Evolutionary conservation across 208 protist species (phyloP), one percentile per base, ranked within the genome.

Genomic region (Leishmania martiniquensis): DNA sequence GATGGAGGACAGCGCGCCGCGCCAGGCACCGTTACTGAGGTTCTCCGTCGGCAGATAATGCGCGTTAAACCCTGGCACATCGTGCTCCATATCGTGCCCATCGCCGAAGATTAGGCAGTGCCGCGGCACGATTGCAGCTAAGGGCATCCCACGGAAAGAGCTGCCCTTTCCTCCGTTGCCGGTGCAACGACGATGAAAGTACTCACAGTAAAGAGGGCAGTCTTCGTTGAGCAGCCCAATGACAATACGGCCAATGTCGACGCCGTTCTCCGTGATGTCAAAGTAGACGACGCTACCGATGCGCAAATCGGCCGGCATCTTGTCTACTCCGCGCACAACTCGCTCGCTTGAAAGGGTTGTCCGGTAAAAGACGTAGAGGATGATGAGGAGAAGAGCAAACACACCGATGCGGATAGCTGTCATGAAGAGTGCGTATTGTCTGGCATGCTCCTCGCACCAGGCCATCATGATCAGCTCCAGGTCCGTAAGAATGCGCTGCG

Each of bases 281-380:
- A 96, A 95, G 81, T 95, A 97, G 13, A 97, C 93, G n/a, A 97
- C 91, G 65, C 75, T 94, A 72, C 93, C 93, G 68, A 97, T 94
- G 71, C 88, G 88, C 74, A 97, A 78, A 71, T 96, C 91, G 9
- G 86, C 72, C 62, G 93, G 93, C 86, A 97, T 92, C 72, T 95
- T 94, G 68, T 89, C 89, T 62, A 95, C 91, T n/a, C 93, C 93
- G 51, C 93, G 89, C 78, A 95, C 39, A 72, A 91, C 84, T 39
- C 91, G 86, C 81, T 97, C 91, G 60, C 88, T 93, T 12, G 91
- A 92, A 45, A 97, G 59, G 77, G 89, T 89, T 12, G 91, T 95
- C 65, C 81, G 82, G 79, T 97, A 97, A 76, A 95, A 95, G 51
- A 97, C 87, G 74, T 93, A 95, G 42, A 97, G 71, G 71, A 95